These are phyloP conservation scores for Phycomyces nitens DNA, from an alignment of 192 early-diverging fungal species.

Conservation along the genomic window DNA sequence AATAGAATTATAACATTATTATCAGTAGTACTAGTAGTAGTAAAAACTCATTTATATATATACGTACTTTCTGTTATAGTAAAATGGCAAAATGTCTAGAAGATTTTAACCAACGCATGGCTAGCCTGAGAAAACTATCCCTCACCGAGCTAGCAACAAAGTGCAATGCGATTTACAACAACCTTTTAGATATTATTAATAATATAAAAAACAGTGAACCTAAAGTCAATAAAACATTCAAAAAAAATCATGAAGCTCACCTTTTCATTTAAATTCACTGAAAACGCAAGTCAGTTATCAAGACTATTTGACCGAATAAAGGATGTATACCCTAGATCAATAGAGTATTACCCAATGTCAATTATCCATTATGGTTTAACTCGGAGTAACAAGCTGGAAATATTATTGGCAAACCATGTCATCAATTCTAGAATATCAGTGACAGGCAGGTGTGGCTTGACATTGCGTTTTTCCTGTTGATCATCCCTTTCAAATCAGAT, in stretches of 20 bases:
- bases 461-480: conserved; percentile 86
- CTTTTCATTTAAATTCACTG: conserved; percentile 82
- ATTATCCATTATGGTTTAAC: no score
- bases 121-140: conserved; percentile 90
- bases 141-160: conserved; percentile 93
- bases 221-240: conserved; percentile 69
- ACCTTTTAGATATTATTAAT: conserved; percentile 96
- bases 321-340: no score
- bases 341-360: no score
- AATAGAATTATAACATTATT: no score
- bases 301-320: not conserved
- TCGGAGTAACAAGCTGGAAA: conserved; percentile 95
- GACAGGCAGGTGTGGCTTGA: conserved; percentile 85
- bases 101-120: conserved; percentile 81
- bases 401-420: conserved; percentile 93
- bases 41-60: no score
- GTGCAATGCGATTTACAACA: conserved; percentile 99
- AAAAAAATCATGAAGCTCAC: conserved; percentile 92
- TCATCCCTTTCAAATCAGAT: conserved; percentile 85
- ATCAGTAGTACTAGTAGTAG: no score
- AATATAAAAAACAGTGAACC: conserved; percentile 71
- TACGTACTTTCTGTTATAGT: no score
- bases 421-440: conserved; percentile 82
- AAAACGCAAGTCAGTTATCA: conserved; percentile 33
- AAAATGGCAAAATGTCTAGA: conserved; percentile 98